Evolutionary conservation across 805 yeast species (phyloP).

Genomic region (Pichia eremophila): DNA sequence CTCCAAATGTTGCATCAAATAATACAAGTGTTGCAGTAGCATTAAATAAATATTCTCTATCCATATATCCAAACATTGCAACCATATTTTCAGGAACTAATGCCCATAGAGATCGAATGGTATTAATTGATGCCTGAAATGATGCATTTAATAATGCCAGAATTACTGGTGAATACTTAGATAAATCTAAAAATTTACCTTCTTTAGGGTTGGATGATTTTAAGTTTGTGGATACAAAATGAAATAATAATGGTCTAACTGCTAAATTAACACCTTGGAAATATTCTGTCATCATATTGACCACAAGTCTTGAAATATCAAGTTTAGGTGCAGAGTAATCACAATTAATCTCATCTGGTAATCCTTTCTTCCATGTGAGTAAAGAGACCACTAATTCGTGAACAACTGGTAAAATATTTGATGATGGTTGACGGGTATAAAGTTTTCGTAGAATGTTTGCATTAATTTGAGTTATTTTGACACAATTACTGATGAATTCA

Average conservation of each 20-base stretch:
- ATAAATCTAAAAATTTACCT: conserved; percentile 47
- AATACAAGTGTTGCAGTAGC: conserved; percentile 65
- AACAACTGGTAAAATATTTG: conserved; percentile 67
- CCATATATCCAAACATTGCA: conserved; percentile 84
- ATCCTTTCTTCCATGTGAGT: conserved; percentile 54
- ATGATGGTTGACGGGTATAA: conserved; percentile 66
- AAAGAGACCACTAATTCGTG: conserved; percentile 60
- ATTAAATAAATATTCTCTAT: conserved; percentile 70
- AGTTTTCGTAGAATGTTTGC: conserved; percentile 61
- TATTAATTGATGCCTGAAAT: conserved; percentile 71
- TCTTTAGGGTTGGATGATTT: conserved; percentile 27
- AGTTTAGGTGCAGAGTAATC: conserved; percentile 49
- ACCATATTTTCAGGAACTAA: conserved; percentile 69
- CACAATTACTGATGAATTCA: conserved; percentile 67
- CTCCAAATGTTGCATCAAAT: conserved; percentile 74
- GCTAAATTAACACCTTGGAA: conserved; percentile 77
- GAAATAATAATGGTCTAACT: conserved; percentile 66
- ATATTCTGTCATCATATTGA: conserved; percentile 73
- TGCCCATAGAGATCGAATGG: conserved; percentile 66
- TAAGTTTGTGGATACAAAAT: conserved; percentile 61
- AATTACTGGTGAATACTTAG: conserved; percentile 58
- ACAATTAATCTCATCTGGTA: conserved; percentile 56
- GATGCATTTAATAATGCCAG: conserved; percentile 66
- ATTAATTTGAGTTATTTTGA: conserved; percentile 68
- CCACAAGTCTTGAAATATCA: conserved; percentile 53